Conservation (phyloP, 2,329 filamentous ascomycete species). For the Penicillium frequentans region DNA sequence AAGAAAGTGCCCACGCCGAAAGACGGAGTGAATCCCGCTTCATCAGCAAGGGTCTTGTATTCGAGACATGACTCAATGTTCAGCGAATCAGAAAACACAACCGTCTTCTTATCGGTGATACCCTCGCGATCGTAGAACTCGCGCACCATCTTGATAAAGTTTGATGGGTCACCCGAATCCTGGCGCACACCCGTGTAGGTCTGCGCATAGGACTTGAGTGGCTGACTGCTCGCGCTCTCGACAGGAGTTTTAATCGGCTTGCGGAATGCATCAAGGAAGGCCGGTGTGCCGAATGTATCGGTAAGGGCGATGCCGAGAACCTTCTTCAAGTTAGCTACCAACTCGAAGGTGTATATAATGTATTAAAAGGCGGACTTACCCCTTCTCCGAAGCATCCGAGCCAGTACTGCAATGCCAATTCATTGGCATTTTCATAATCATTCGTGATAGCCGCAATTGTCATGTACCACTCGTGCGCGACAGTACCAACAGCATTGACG, state of each 20-base stretch:
- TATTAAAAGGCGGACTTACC: slow-evolving; percentile 37
- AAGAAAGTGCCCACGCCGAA: slow-evolving; percentile 96
- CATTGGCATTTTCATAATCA: slow-evolving; percentile 81
- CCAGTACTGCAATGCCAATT: slow-evolving; percentile 84
- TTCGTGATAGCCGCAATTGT: slow-evolving; percentile 87
- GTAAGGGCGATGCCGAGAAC: slow-evolving; percentile 87
- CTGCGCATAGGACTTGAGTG: slow-evolving; percentile 69
- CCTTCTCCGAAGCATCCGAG: slow-evolving; percentile 84
- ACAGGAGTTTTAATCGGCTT: slow-evolving; percentile 59
- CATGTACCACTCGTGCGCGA: slow-evolving; percentile 99
- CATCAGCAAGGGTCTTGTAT: slow-evolving; percentile 82
- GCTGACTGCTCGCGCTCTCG: slow-evolving; percentile 37
- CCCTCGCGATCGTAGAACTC: slow-evolving; percentile 75
- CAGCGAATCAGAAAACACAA: slow-evolving; percentile 94
- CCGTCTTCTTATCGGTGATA: slow-evolving; percentile 77
- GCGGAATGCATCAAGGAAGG: slow-evolving; percentile 83
- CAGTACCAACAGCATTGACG: slow-evolving; percentile 80
- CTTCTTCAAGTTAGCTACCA: slow-evolving; percentile 24
- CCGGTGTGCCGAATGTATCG: slow-evolving; percentile 91
- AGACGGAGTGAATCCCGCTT: slow-evolving; percentile 75
- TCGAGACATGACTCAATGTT: slow-evolving; percentile 88
- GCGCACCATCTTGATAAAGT: slow-evolving; percentile 76
- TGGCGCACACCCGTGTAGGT: slow-evolving; percentile 83
- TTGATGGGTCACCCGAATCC: slow-evolving; percentile 81
- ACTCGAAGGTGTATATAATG: neutral